phyloP scores from a whole-genome alignment of 768 basidiomycete genomes.

The Suillus discolor region DNA sequence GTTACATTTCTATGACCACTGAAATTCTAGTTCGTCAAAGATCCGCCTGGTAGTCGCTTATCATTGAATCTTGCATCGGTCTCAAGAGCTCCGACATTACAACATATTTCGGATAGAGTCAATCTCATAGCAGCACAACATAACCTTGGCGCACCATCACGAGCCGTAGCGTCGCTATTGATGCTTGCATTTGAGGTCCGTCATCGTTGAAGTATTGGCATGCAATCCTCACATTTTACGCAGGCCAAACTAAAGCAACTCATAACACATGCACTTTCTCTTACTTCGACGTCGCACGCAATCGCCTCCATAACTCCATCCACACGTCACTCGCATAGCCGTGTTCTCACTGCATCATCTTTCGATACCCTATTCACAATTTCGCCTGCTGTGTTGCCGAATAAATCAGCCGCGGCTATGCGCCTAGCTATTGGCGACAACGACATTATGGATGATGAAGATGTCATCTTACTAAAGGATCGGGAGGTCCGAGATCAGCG shows the following conservation, averaged over 20 bases:
- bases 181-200: constrained; percentile 77
- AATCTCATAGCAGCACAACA: constrained; percentile 84
- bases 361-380: constrained; percentile 81
- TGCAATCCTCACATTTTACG: not conserved
- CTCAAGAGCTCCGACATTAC: constrained; percentile 70
- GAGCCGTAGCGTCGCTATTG: constrained; percentile 67
- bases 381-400: constrained; percentile 76
- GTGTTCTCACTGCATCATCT: constrained; percentile 63
- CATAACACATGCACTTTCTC: constrained; percentile 75
- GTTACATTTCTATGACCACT: not conserved
- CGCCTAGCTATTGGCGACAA: constrained; percentile 61
- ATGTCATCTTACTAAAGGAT: constrained; percentile 56
- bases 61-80: constrained; percentile 75
- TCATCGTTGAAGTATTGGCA: constrained; percentile 1
- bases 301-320: constrained; percentile 76
- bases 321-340: constrained; percentile 37
- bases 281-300: constrained; percentile 75
- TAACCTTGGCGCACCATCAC: constrained; percentile 60
- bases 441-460: constrained; percentile 46
- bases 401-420: constrained; percentile 77
- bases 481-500: constrained; percentile 67
- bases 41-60: constrained; percentile 69
- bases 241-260: constrained; percentile 85
- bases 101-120: constrained; percentile 78
- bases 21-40: constrained; percentile 34